Evolutionary conservation across 345 rosid species (phyloP).

Genomic region (Diplotaxis tenuifolia): DNA sequence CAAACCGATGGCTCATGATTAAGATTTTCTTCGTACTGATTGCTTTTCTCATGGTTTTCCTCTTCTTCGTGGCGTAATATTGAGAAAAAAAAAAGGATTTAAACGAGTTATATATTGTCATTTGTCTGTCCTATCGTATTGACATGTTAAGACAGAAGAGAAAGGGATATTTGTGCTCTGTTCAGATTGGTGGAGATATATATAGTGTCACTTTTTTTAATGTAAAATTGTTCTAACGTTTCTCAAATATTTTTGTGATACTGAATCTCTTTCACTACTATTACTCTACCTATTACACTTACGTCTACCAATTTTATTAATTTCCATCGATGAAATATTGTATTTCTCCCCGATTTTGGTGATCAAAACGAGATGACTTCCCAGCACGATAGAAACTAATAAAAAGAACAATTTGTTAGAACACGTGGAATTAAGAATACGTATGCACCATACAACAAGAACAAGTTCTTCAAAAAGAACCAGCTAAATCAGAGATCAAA

Average conservation of each 20-base stretch:
- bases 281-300: neutral
- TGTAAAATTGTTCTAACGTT: constrained; percentile 1
- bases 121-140: constrained; percentile 22
- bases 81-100: constrained; percentile 15
- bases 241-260: neutral
- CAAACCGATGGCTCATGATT: constrained; percentile 80
- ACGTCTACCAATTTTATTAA: neutral
- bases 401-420: neutral
- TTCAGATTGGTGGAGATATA: constrained; percentile 27
- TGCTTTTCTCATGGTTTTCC: constrained; percentile 73
- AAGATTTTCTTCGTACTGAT: constrained; percentile 73
- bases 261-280: neutral
- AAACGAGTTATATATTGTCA: constrained; percentile 5
- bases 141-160: constrained; percentile 22
- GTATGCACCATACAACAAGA: neutral
- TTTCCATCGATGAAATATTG: too few relatives aligned
- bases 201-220: constrained; percentile 3
- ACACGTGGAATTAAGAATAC: neutral
- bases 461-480: neutral
- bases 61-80: constrained; percentile 66
- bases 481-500: neutral
- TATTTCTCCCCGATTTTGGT: neutral
- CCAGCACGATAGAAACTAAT: neutral
- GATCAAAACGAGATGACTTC: neutral
- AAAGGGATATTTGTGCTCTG: constrained; percentile 12